These are phyloP conservation scores for Pyrus bretschneideri DNA, from an alignment of 306 rosid species.

Conservation along the genomic window DNA sequence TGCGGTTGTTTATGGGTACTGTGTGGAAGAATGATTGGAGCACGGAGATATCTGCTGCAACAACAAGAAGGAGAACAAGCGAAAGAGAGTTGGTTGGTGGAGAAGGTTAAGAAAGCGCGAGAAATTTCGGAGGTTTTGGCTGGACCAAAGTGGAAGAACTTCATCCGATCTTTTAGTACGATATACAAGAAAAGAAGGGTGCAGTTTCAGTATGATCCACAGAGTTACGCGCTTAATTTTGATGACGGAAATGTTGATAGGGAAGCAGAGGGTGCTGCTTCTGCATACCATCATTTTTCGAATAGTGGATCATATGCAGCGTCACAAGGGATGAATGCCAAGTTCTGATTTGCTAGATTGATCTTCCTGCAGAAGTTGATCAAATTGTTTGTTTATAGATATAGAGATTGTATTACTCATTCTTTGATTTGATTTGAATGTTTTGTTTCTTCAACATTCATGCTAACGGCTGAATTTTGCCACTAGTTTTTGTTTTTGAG, in stretches of 20 bases:
- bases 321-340: slow-evolving; percentile 3
- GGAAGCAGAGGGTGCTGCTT: background rate
- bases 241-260: slow-evolving; percentile 27
- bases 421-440: background rate
- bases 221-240: slow-evolving; percentile 48
- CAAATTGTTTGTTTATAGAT: background rate
- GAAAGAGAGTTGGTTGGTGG: slow-evolving; percentile 15
- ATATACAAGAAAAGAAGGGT: slow-evolving; percentile 13
- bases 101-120: slow-evolving; percentile 22
- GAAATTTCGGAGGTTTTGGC: slow-evolving; percentile 20
- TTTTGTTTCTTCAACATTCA: background rate
- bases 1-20: slow-evolving; percentile 22
- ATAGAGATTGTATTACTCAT: background rate
- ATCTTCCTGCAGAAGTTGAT: background rate
- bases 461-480: background rate
- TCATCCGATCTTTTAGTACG: slow-evolving; percentile 10
- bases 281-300: slow-evolving; percentile 11
- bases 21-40: background rate
- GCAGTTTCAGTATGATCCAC: slow-evolving; percentile 35
- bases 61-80: background rate
- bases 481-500: background rate
- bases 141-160: slow-evolving; percentile 37
- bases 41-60: slow-evolving; percentile 8
- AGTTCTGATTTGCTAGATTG: background rate
- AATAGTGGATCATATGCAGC: slow-evolving; percentile 10